Evolutionary conservation across 2,329 filamentous ascomycete genomes (phyloP), one percentile per base, ranked within the genome.

Genomic region (Trichoderma sp.): DNA sequence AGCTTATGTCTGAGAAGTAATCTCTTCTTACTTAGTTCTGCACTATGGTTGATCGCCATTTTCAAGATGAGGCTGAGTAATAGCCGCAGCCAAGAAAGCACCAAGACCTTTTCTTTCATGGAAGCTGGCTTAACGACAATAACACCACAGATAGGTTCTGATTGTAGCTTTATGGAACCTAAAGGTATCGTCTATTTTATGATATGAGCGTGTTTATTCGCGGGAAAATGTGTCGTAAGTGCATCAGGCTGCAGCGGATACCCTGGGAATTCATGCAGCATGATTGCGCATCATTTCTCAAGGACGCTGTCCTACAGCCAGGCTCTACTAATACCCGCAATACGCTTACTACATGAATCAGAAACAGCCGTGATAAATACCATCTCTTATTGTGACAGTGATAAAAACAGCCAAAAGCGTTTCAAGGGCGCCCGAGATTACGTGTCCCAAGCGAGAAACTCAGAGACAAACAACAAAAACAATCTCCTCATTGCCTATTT

Each of bases 1-100:
- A 50, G 29, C 29, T 35, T 48, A 35, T 50, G 58, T 50, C 58
- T 50, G 1, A 1, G 17, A 8, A 10, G 13, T 2, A 7, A n/a
- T 15, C 0, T 19, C 10, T 4, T 35, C 1, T 4, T 7, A 9
- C 15, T 8, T 13, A 4, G 13, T 6, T 7, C 4, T 12, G 10
- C 29, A 19, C 13, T 34, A 32, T 60, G n/a, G 29, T 39, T 34
- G n/a, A n/a, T n/a, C n/a, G 8, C 7, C 5, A 19, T 15, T 12
- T 35, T 4, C 13, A 12, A 35, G 58, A 1, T 17, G 13, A 6
- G 7, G 7, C 29, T 37, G 45, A 63, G 42, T 52, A 52, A 63
- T 48, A 35, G 13, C 9, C 19, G 29, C n/a, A 12, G 37, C 15
- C 6, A 9, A 25, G n/a, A 10, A n/a, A 15, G 1, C 15, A 3